Percentiles rank a stretch among this genome's conserved stretches.
phyloP scores from a whole-genome alignment of 2,329 filamentous ascomycete genomes.

The Cercospora berteroae region DNA sequence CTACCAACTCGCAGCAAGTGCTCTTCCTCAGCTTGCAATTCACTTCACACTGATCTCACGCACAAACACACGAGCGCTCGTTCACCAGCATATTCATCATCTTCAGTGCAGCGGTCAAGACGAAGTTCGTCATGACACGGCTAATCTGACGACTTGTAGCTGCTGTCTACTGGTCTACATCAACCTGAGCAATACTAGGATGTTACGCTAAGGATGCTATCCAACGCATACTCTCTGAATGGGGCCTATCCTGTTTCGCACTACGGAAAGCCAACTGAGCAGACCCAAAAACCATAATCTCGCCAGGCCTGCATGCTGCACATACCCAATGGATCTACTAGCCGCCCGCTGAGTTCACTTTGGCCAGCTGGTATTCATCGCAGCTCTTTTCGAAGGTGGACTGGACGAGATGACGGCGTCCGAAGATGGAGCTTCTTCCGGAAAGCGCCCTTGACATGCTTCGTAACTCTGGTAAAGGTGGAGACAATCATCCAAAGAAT shows the following conservation, averaged over 20 bases:
- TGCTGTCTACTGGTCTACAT: not conserved
- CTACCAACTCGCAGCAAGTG: not conserved
- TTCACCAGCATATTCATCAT: not conserved
- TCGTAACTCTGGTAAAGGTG: conserved; percentile 19
- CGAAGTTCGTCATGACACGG: not conserved
- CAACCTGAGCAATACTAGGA: not conserved
- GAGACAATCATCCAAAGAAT: conserved; percentile 17
- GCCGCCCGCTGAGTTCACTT: not conserved
- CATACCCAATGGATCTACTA: not conserved
- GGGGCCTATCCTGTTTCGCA: not conserved
- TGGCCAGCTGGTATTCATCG: not conserved
- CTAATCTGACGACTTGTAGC: not conserved
- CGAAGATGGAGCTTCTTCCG: conserved; percentile 2
- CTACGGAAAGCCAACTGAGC: not conserved
- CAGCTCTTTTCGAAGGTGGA: not conserved
- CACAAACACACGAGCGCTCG: not conserved
- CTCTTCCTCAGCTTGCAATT: not conserved
- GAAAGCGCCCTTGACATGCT: conserved; percentile 1
- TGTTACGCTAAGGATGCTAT: not conserved
- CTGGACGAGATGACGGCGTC: not conserved
- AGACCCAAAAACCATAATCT: not conserved
- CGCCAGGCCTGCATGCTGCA: not conserved
- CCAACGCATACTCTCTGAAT: not conserved
- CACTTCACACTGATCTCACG: not conserved
- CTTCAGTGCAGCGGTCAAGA: not conserved